Percentiles rank a stretch among this genome's conserved stretches.
These are phyloP conservation scores for Penicillium sp. DNA, from an alignment of 2,329 filamentous ascomycete species.

Conservation along the genomic window DNA sequence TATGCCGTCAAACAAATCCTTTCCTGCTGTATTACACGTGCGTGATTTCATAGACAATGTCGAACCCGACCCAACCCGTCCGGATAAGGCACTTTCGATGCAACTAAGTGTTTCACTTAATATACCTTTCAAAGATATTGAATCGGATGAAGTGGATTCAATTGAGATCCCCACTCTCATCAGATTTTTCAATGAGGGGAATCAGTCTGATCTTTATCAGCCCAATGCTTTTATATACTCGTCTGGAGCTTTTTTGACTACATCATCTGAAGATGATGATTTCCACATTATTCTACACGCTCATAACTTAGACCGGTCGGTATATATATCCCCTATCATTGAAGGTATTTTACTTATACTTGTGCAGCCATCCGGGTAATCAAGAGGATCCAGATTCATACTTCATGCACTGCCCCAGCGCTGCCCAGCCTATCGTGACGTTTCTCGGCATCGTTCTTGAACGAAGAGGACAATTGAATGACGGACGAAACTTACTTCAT, in stretches of 20 bases:
- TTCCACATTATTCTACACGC: too few relatives aligned
- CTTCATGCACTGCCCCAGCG: too few relatives aligned
- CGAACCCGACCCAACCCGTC: conserved; percentile 7
- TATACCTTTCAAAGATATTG: conserved; percentile 3
- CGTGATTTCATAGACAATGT: conserved; percentile 7
- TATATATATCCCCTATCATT: too few relatives aligned
- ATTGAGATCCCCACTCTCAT: conserved; percentile 12
- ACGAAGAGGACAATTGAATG: too few relatives aligned
- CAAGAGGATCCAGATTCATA: too few relatives aligned
- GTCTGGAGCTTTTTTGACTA: conserved; percentile 3
- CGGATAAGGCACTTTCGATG: conserved; percentile 5
- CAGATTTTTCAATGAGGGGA: conserved; percentile 11
- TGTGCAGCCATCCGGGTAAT: too few relatives aligned
- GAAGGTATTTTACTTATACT: too few relatives aligned
- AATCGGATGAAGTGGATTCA: conserved; percentile 6
- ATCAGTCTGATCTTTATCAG: conserved; percentile 5
- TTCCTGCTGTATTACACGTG: conserved; percentile 1
- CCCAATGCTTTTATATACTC: conserved; percentile 10
- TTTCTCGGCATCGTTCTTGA: too few relatives aligned
- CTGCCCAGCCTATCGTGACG: too few relatives aligned
- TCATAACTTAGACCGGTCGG: too few relatives aligned
- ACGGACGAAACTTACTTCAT: too few relatives aligned
- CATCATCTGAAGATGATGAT: too few relatives aligned
- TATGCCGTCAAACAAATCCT: conserved; percentile 7
- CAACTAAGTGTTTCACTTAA: conserved; percentile 1